phyloP scores from a whole-genome alignment of 1,284 basidiomycete species.

The Rhodotorula sp. region DNA sequence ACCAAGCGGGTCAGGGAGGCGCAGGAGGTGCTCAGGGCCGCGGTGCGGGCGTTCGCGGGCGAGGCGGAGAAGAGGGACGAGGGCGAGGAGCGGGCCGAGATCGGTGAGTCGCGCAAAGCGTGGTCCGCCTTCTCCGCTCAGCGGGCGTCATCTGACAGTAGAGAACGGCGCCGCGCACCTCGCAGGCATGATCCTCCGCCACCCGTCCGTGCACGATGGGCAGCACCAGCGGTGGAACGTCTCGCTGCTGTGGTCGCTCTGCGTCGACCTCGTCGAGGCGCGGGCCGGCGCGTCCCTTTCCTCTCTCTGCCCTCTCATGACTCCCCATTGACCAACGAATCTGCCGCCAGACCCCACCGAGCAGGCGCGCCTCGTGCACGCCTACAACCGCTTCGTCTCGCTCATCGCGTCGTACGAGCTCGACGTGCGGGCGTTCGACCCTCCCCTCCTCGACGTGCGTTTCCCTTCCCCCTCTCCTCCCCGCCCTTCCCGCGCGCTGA shows the following conservation, averaged over 20 bases:
- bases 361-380: constrained; percentile 18
- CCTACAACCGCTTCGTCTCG: constrained; percentile 66
- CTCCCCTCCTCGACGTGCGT: constrained; percentile 74
- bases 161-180: background rate
- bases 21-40: background rate
- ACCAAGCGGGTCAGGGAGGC: constrained; percentile 28
- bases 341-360: background rate
- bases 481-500: background rate
- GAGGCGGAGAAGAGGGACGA: constrained; percentile 1
- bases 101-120: constrained; percentile 12
- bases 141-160: background rate
- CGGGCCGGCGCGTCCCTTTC: background rate
- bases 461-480: background rate
- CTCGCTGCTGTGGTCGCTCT: constrained; percentile 31
- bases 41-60: constrained; percentile 1
- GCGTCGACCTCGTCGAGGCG: constrained; percentile 27
- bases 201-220: constrained; percentile 65
- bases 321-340: background rate
- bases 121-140: background rate
- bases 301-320: fast-evolving
- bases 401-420: constrained; percentile 67
- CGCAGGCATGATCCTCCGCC: constrained; percentile 65
- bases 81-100: constrained; percentile 11
- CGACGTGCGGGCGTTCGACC: constrained; percentile 62
- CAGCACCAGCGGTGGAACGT: constrained; percentile 37